Base-by-base conservation (phyloP, 257 asterid species). In the Solanum dulcamara region DNA sequence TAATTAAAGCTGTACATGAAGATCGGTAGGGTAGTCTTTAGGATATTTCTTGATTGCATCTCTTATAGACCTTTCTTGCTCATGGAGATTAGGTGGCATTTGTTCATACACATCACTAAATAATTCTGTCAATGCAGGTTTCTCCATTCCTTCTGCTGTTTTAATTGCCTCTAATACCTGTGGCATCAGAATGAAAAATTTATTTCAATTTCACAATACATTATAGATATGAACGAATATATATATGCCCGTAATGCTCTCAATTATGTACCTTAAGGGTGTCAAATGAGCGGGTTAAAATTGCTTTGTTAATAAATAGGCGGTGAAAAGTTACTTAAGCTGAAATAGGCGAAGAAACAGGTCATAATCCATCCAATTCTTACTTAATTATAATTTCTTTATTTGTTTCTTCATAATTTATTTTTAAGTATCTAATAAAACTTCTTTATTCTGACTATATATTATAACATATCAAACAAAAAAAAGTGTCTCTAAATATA, bases 151-250 rank as follows among this genome's bases (percentile, higher is more conserved):
- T 18, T 91, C 98, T 8, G 98, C 99, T 48, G 10, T 86, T 89
- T 93, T 97, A 87, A 96, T 91, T 28, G 98, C 97, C 9, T 88
- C 82, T 90, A 96, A 13, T 55, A 96, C 87, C 98, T 96, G 44
- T 3, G 5, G 87, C 46, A 8, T 37, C n/a, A 57, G 24, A 18
- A 37, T 15, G 26, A 38, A 80, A 33, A 1, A 40, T 35, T 18
- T 14, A 70, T 70, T 70, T 32, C 57, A 40, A 7, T 9, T 33
- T 26, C 55, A 85, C 6, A 68, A 11, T n/a, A n/a, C n/a, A n/a
- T n/a, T n/a, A n/a, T 32, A 64, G 71, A 62, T 55, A 53, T 5
- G 42, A 38, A 38, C 7, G 42, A 14, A 3, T 64, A 14, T 33
- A 14, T 33, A 64, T 20, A 53, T 20, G 26, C 24, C 26, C 24